phyloP scores from a whole-genome alignment of 2,329 filamentous ascomycete genomes.

The Botryosphaeria agaves region DNA sequence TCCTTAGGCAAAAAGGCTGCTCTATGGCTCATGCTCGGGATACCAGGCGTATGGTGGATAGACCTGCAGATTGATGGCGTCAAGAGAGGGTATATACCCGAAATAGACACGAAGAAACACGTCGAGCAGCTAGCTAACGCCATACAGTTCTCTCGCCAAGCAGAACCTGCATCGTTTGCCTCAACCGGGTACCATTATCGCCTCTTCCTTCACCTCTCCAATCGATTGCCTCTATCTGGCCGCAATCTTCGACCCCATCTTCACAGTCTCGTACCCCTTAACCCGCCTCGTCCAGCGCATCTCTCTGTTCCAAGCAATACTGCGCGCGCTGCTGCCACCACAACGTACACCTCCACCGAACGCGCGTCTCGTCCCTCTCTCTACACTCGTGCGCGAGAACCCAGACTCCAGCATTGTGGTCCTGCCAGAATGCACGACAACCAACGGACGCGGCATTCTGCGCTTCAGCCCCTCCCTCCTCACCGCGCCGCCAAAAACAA shows the following conservation, averaged over 20 bases:
- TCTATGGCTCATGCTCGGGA: constrained; percentile 72
- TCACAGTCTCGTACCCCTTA: constrained; percentile 68
- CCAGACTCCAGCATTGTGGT: constrained; percentile 65
- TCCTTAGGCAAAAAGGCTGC: constrained; percentile 60
- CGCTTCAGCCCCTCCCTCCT: constrained; percentile 66
- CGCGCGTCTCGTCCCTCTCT: constrained; percentile 17
- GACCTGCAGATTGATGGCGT: constrained; percentile 97
- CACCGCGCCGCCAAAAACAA: constrained; percentile 44
- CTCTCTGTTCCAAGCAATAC: constrained; percentile 57
- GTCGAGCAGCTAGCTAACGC: constrained; percentile 5
- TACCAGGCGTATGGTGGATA: constrained; percentile 94
- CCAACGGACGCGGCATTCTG: constrained; percentile 80
- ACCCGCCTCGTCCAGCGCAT: constrained; percentile 59
- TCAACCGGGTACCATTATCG: constrained; percentile 64
- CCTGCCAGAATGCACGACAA: constrained; percentile 88
- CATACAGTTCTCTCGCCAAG: constrained; percentile 46
- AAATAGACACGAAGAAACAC: background rate
- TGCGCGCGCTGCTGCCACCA: constrained; percentile 51
- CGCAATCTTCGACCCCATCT: constrained; percentile 90
- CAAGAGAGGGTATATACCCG: constrained; percentile 52
- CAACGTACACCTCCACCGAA: constrained; percentile 15
- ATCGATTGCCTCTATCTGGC: constrained; percentile 88
- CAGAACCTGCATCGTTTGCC: constrained; percentile 61
- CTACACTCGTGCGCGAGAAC: constrained; percentile 42
- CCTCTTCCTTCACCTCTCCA: constrained; percentile 79